Evolutionary conservation across 495 filamentous ascomycete species (phyloP).

Genomic region (Cercophora sp.): DNA sequence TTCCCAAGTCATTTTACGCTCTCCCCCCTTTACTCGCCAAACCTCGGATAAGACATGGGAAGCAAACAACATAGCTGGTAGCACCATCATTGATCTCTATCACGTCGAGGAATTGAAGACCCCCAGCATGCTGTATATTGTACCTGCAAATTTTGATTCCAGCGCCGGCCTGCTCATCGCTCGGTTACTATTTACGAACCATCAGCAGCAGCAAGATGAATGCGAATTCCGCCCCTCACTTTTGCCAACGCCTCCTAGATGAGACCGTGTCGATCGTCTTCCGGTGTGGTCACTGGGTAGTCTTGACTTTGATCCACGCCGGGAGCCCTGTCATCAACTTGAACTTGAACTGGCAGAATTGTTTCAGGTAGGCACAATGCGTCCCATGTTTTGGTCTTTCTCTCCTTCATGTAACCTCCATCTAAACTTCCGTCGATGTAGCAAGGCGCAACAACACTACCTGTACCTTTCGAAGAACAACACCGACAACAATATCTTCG

Average conservation of each 20-base stretch:
- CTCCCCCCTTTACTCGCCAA: conserved; percentile 1
- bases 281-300: not conserved
- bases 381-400: not conserved
- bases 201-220: not conserved
- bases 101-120: not conserved
- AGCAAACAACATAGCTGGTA: not conserved
- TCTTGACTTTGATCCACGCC: not conserved
- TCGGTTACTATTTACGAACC: not conserved
- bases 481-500: not conserved
- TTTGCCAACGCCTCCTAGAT: not conserved
- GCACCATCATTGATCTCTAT: not conserved
- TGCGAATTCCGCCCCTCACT: not conserved
- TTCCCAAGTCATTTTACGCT: not conserved
- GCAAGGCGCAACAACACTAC: no score
- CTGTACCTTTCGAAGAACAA: no score
- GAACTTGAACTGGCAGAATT: not conserved
- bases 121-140: not conserved
- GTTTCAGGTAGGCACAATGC: not conserved
- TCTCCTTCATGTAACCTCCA: not conserved
- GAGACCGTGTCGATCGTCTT: not conserved
- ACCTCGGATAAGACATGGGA: not conserved
- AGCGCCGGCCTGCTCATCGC: not conserved
- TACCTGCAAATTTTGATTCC: not conserved
- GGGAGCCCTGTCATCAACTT: not conserved
- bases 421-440: no score